phyloP scores from a whole-genome alignment of 768 basidiomycete species.

The Boletus pseudopeckii region DNA sequence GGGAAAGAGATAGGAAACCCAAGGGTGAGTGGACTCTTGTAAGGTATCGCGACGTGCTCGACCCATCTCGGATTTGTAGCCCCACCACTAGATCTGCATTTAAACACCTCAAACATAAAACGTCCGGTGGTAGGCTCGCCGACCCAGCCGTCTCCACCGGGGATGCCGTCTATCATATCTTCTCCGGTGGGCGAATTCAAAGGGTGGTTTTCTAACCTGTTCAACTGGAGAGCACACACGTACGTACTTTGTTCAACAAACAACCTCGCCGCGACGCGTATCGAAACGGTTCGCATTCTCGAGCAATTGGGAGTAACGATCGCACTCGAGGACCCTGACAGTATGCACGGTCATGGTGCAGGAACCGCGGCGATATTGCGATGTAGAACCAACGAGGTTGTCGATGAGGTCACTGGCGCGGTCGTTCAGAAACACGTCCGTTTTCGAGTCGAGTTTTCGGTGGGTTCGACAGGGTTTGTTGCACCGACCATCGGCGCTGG shows the following conservation, averaged over 20 bases:
- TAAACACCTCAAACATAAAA: constrained; percentile 39
- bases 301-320: constrained; percentile 62
- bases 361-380: constrained; percentile 40
- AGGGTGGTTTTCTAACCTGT: constrained; percentile 94
- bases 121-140: constrained; percentile 52
- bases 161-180: constrained; percentile 43
- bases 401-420: constrained; percentile 38
- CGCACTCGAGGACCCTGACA: constrained; percentile 48
- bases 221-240: constrained; percentile 79
- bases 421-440: constrained; percentile 67
- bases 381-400: constrained; percentile 50
- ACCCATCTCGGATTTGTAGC: constrained; percentile 35
- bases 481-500: constrained; percentile 19
- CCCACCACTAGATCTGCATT: constrained; percentile 52
- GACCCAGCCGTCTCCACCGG: constrained; percentile 38
- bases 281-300: constrained; percentile 61
- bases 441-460: constrained; percentile 79
- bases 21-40: constrained; percentile 40
- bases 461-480: constrained; percentile 21
- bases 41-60: background rate
- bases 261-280: constrained; percentile 57
- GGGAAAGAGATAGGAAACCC: constrained; percentile 49
- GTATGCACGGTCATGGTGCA: constrained; percentile 29
- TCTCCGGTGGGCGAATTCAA: constrained; percentile 83
- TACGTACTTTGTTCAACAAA: constrained; percentile 55